Evolutionary conservation across 176 grass and related monocot genomes (phyloP).

Genomic region (Raddia distichophylla): DNA sequence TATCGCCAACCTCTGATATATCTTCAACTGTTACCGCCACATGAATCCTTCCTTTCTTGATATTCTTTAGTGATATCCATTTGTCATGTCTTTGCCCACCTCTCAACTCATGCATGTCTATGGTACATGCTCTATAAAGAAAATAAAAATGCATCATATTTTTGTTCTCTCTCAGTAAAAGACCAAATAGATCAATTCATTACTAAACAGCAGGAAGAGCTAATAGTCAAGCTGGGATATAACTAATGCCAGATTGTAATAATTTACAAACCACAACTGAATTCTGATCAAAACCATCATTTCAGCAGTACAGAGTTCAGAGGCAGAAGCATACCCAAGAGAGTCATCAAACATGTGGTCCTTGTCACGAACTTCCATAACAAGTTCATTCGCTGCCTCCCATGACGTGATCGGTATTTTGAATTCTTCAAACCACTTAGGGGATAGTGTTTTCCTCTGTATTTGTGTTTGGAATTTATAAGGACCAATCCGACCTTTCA

Average conservation of each 20-base stretch:
- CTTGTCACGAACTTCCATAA: constrained; percentile 82
- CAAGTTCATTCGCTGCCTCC: constrained; percentile 77
- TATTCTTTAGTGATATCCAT: constrained; percentile 83
- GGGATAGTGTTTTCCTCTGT: constrained; percentile 78
- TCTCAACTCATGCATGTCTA: constrained; percentile 68
- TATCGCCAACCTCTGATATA: constrained; percentile 40
- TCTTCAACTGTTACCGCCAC: constrained; percentile 74
- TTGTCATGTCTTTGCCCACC: constrained; percentile 93
- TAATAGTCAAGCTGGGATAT: not conserved
- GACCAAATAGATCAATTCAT: not conserved
- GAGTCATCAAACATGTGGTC: constrained; percentile 91
- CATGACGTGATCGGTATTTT: constrained; percentile 89
- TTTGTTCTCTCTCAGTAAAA: constrained; percentile 30
- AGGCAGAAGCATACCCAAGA: constrained; percentile 67
- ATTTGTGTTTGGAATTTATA: constrained; percentile 87
- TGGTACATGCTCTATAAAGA: constrained; percentile 62
- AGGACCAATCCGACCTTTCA: constrained; percentile 75
- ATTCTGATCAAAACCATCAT: constrained; percentile 19
- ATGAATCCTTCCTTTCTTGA: constrained; percentile 89
- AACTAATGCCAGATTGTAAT: constrained; percentile 18
- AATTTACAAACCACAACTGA: constrained; percentile 11
- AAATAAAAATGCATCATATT: constrained; percentile 21
- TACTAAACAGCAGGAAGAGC: constrained; percentile 13
- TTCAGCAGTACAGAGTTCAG: constrained; percentile 29
- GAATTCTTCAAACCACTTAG: constrained; percentile 96